A percentile compares a stretch with the other conserved stretches of the same genome.
These are phyloP conservation scores for Starmerella asiatica DNA, from an alignment of 805 yeast species.

Conservation along the genomic window DNA sequence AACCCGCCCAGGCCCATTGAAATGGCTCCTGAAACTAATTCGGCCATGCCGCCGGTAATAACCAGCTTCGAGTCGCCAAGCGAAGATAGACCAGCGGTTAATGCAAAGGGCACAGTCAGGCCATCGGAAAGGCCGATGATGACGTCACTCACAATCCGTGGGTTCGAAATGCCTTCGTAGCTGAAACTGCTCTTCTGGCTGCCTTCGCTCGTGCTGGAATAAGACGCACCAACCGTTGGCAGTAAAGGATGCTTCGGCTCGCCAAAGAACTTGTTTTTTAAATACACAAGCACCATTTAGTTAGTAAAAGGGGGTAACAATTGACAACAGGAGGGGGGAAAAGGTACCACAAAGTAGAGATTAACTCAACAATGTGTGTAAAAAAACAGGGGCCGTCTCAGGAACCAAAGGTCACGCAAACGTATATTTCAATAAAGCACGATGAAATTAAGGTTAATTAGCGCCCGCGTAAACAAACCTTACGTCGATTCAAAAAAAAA, in stretches of 20 bases:
- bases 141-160: slow-evolving; percentile 85
- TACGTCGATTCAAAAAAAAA: no score
- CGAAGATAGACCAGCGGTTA: slow-evolving; percentile 89
- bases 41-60: slow-evolving; percentile 96
- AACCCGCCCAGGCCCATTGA: slow-evolving; percentile 97
- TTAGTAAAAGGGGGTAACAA: no score
- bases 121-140: slow-evolving; percentile 94
- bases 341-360: no score
- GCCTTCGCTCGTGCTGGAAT: slow-evolving; percentile 17
- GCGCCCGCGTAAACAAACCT: no score
- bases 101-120: slow-evolving; percentile 94
- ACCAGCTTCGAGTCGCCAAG: slow-evolving; percentile 82
- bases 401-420: no score
- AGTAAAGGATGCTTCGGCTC: slow-evolving; percentile 21
- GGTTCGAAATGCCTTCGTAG: slow-evolving; percentile 29
- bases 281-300: slow-evolving; percentile 24
- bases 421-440: no score
- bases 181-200: slow-evolving; percentile 13
- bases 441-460: no score
- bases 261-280: slow-evolving; percentile 25
- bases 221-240: slow-evolving; percentile 19
- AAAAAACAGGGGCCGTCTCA: no score
- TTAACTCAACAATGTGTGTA: no score
- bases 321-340: no score
- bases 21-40: slow-evolving; percentile 89